Base-by-base conservation (phyloP, 306 rosid species). In the Cicer judaicum region DNA sequence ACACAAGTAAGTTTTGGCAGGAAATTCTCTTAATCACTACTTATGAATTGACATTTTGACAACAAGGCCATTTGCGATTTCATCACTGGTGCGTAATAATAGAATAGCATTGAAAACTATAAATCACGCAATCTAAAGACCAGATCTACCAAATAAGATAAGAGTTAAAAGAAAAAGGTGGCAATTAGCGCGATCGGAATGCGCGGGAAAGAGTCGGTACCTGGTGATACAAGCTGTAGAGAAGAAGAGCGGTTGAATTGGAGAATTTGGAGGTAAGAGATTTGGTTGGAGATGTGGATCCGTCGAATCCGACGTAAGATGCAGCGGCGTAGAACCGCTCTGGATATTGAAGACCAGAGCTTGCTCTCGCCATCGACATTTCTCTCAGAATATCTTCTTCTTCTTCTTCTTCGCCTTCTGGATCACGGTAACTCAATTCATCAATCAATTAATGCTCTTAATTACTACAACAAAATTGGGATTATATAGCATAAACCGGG, bases 311-410 rank as follows among this genome's bases (percentile, higher is more conserved):
- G 4, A 83, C 98, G 73, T 87, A 93, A 4, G 97, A 82, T 29
- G 97, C 92, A 57, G 97, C 98, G 39, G 96, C 93, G 89, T 84
- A 88, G 87, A 93, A 93, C 49, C 97, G 86, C 68, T 93, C 97
- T 41, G 98, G 98, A 82, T 93, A 93, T 69, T 93, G 98, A 43
- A 91, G 81, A 24, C 93, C 92, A 64, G 97, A 93, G 82, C 87
- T 85, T 55, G 83, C 87, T 70, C 96, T 86, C 82, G 84, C 91
- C 95, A 93, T 92, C 56, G 87, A 77, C 76, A 83, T 75, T 75
- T 29, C 12, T 46, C 5, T 29, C 34, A 3, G 34, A 29, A 29
- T 29, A 29, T 29, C 34, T 29, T 29, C 34, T 16, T 16, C 18
- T 16, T 16, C 34, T 24, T 24, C 34, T 29, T 29, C 34, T 29